phyloP scores from a whole-genome alignment of 805 yeast genomes.

The Henningerozyma blattae region DNA sequence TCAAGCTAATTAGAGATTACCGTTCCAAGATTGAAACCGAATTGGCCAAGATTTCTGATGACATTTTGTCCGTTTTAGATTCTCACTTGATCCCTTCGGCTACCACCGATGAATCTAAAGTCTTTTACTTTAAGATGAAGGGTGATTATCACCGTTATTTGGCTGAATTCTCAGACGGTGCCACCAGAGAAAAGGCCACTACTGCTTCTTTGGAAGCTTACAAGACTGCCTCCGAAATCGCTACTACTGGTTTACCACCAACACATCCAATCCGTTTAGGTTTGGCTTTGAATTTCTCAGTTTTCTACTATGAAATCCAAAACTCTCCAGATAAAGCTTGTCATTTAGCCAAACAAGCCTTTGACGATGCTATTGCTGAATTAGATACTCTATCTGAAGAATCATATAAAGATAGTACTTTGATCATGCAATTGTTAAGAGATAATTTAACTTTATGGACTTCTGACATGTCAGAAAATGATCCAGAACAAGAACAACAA shows the following conservation, averaged over 20 bases:
- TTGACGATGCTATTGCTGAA: constrained; percentile 97
- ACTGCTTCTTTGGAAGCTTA: constrained; percentile 85
- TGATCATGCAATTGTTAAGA: constrained; percentile 94
- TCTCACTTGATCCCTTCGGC: constrained; percentile 86
- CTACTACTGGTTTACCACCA: constrained; percentile 89
- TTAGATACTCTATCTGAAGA: constrained; percentile 93
- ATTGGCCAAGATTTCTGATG: constrained; percentile 84
- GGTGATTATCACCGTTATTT: constrained; percentile 98
- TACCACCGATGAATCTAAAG: constrained; percentile 91
- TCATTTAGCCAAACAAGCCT: constrained; percentile 94
- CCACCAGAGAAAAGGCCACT: constrained; percentile 83
- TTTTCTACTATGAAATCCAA: constrained; percentile 92
- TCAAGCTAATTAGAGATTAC: constrained; percentile 77
- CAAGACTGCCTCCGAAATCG: constrained; percentile 89
- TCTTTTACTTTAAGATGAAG: constrained; percentile 95
- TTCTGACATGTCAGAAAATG: constrained; percentile 74
- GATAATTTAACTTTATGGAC: constrained; percentile 97
- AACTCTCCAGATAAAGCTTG: constrained; percentile 97
- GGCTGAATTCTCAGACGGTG: constrained; percentile 87
- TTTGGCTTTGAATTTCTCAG: constrained; percentile 91
- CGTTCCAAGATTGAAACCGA: constrained; percentile 87
- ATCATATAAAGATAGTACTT: constrained; percentile 93
- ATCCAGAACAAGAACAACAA: constrained; percentile 40
- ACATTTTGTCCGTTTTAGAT: constrained; percentile 72
- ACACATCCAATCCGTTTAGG: constrained; percentile 97